phyloP scores from a whole-genome alignment of 176 grass and related monocot species.

The Coix lacrymajobi region DNA sequence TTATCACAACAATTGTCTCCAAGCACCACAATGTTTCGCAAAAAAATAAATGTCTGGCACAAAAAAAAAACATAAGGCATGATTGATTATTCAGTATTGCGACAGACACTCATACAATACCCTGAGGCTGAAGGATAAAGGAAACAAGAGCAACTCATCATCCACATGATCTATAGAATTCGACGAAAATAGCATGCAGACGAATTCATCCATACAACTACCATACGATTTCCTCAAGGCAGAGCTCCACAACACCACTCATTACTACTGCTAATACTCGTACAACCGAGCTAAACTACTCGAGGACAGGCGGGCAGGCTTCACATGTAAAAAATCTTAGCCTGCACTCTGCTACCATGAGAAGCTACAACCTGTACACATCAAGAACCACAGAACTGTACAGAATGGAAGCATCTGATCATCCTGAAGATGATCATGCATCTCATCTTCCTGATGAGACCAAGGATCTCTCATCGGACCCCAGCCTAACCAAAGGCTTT shows the following conservation, averaged over 20 bases:
- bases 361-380: slow-evolving; percentile 43
- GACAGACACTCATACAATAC: not conserved
- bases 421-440: not conserved
- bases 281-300: slow-evolving; percentile 20
- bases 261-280: slow-evolving; percentile 24
- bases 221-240: not conserved
- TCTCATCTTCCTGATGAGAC: slow-evolving; percentile 59
- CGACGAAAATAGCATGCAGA: not conserved
- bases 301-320: slow-evolving; percentile 14
- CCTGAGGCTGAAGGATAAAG: not conserved
- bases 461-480: slow-evolving; percentile 51
- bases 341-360: slow-evolving; percentile 35
- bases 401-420: slow-evolving; percentile 27
- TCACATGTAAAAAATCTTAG: slow-evolving; percentile 46
- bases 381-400: slow-evolving; percentile 46
- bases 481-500: slow-evolving; percentile 19
- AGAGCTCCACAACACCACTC: slow-evolving; percentile 11
- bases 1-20: not conserved
- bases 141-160: not conserved
- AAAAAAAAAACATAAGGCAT: not conserved
- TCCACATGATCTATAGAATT: not conserved
- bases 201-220: slow-evolving; percentile 14
- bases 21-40: not conserved
- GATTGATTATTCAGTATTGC: not conserved
- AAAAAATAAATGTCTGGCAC: not conserved